These are phyloP conservation scores for Boletellus emodensis DNA, from an alignment of 768 basidiomycete species.

Conservation along the genomic window DNA sequence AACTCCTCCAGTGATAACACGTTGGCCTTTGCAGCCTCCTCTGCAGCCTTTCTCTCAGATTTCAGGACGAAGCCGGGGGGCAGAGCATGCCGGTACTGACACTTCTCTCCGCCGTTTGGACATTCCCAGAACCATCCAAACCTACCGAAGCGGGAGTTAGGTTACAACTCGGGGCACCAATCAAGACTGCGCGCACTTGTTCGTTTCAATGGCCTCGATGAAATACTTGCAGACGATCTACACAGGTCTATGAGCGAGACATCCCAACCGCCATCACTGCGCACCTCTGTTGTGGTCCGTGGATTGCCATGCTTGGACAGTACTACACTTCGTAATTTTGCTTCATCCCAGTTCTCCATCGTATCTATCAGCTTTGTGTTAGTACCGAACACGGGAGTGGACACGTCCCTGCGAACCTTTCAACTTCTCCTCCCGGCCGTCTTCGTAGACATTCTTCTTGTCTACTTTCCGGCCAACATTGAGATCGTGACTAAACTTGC, in stretches of 20 bases:
- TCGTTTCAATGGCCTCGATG: constrained; percentile 90
- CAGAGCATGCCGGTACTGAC: constrained; percentile 92
- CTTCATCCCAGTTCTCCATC: constrained; percentile 98
- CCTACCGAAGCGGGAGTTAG: constrained; percentile 29
- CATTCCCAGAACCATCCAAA: constrained; percentile 98
- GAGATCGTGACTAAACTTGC: constrained; percentile 95
- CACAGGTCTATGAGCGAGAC: constrained; percentile 6
- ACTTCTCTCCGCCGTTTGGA: constrained; percentile 74
- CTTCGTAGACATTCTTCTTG: constrained; percentile 94
- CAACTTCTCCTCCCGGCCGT: constrained; percentile 76
- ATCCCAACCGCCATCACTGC: constrained; percentile 16
- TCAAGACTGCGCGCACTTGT: constrained; percentile 50
- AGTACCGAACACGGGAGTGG: not conserved
- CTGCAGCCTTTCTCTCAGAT: constrained; percentile 86
- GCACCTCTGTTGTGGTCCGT: constrained; percentile 85
- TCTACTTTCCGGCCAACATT: constrained; percentile 88
- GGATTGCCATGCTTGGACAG: constrained; percentile 86
- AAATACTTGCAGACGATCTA: constrained; percentile 98
- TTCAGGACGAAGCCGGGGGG: constrained; percentile 96
- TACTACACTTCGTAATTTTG: constrained; percentile 86
- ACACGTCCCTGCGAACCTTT: constrained; percentile 45
- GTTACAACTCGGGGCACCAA: not conserved
- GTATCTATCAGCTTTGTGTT: constrained; percentile 55
- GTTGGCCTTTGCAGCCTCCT: constrained; percentile 87
- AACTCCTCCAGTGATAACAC: constrained; percentile 94